Evolutionary conservation across 2,329 filamentous ascomycete genomes (phyloP), one percentile per base, ranked within the genome.

Genomic region (Macrophomina pseudophaseolina): DNA sequence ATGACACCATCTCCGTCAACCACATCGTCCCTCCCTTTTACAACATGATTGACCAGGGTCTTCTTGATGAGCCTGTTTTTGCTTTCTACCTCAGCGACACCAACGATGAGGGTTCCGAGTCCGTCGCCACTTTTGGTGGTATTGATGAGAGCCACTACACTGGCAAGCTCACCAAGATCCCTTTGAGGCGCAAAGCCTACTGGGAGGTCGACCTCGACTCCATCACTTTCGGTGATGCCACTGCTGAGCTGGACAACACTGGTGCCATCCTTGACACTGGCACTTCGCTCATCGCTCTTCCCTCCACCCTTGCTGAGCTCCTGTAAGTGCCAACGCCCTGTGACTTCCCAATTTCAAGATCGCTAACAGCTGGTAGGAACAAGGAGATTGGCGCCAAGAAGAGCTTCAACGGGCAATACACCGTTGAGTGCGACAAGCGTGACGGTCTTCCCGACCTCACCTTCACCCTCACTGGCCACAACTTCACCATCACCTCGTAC

Each of bases 321-420:
- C 86, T 99, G 83, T 85, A 80, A 82, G 83, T 82, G 42, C n/a
- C 28, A 16, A 49, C 49, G 8, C 40, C 40, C 40, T 5, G 6
- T n/a, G 3, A 3, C 4, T 5, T 54, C 3, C 9, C 9, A 18
- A 40, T n/a, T 28, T n/a, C 30, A 23, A 38, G 11, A 49, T 28
- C 11, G 9, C 63, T 65, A 51, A 65, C 63, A 58, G 18, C 42
- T 38, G 14, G 65, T 62, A 85, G 84, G 69, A 99, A 99, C 88
- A 90, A 91, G 82, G 90, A 97, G 85, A 97, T 99, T 70, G 95
- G 95, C 70, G 95, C 95, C 72, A 97, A 96, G 89, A 99, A 98
- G 89, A 88, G 91, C 69, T 99, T 90, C 85, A 97, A 94, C 80
- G 95, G 95, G 74, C 95, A 99, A 84, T 99, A 97, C 87, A 91